Percentiles rank a stretch among this genome's conserved stretches.
phyloP scores from a whole-genome alignment of 305 asterid species.

The Fraxinus nigra region DNA sequence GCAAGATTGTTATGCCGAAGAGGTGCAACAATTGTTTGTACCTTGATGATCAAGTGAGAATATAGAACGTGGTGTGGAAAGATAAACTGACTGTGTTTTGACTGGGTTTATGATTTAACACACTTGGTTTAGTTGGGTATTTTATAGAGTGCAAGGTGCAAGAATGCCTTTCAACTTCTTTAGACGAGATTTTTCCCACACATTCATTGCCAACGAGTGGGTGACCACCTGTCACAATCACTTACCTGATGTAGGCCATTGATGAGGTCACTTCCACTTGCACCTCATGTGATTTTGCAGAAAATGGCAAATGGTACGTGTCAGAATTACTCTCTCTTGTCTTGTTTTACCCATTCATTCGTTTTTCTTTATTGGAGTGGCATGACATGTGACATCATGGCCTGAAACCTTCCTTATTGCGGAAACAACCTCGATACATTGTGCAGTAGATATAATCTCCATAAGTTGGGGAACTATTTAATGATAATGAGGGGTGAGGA shows the following conservation, averaged over 20 bases:
- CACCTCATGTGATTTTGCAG: not conserved
- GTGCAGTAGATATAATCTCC: constrained; percentile 22
- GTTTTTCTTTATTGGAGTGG: not conserved
- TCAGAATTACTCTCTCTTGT: not conserved
- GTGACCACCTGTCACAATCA: not conserved
- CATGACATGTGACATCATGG: not conserved
- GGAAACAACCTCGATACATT: not conserved
- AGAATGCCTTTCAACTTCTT: not conserved
- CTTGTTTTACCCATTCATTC: not conserved
- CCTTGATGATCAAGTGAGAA: not conserved
- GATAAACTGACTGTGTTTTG: not conserved
- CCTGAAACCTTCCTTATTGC: not conserved
- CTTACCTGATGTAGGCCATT: not conserved
- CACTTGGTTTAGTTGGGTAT: not conserved
- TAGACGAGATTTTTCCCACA: not conserved
- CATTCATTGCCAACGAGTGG: not conserved
- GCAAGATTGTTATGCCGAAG: not conserved
- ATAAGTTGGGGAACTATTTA: constrained; percentile 3
- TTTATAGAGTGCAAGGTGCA: not conserved
- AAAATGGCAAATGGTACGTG: not conserved
- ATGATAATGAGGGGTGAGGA: constrained; percentile 24
- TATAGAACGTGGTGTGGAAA: not conserved
- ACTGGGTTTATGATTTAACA: not conserved
- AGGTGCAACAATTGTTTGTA: not conserved
- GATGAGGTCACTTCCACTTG: not conserved